phyloP scores from a whole-genome alignment of 2,329 filamentous ascomycete genomes.

The Coniochaeta sp. region DNA sequence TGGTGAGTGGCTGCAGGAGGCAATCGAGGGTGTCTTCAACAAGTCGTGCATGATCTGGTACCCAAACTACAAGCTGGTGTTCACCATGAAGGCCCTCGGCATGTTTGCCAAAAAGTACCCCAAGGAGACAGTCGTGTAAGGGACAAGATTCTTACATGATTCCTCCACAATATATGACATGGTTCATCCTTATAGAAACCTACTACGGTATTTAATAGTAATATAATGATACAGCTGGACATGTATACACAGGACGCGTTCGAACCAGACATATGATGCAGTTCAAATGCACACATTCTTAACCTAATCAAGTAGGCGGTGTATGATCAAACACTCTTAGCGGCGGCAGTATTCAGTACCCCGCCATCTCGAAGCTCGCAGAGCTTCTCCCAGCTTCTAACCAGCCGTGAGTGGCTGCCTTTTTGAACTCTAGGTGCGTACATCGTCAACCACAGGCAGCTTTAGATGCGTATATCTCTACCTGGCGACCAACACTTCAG shows the following conservation, averaged over 20 bases:
- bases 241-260: too few species aligned
- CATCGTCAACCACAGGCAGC: too few species aligned
- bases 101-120: constrained; percentile 4
- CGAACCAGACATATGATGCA: too few species aligned
- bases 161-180: too few species aligned
- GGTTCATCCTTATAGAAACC: too few species aligned
- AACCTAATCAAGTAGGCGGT: background rate
- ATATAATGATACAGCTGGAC: background rate
- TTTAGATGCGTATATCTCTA: too few species aligned
- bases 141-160: too few species aligned
- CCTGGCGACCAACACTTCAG: background rate
- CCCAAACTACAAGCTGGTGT: constrained; percentile 97
- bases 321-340: background rate
- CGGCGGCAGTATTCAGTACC: background rate
- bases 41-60: constrained; percentile 99
- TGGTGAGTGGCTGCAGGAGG: constrained; percentile 92
- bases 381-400: background rate
- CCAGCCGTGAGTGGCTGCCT: background rate
- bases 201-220: background rate
- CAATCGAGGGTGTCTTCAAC: constrained; percentile 97
- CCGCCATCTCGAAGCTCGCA: background rate
- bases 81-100: constrained; percentile 90
- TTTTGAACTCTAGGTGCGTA: too few species aligned
- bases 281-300: too few species aligned
- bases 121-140: background rate